A percentile compares a stretch with the other conserved stretches of the same genome.
phyloP scores from a whole-genome alignment of 306 rosid species.

The Vigna mungo region DNA sequence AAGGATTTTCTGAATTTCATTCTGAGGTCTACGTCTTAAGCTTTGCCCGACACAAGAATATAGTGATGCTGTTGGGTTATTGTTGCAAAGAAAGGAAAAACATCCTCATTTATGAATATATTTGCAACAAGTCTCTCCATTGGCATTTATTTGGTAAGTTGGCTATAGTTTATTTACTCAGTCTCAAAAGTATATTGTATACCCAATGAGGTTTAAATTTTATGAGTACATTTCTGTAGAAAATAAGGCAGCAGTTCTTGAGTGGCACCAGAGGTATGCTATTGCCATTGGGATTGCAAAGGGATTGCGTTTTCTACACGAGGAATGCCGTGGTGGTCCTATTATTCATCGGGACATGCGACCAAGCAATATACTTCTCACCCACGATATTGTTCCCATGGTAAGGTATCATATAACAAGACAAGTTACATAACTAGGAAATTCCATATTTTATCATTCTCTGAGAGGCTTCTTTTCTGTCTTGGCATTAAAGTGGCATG shows the following conservation, averaged over 20 bases:
- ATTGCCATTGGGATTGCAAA: slow-evolving; percentile 92
- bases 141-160: slow-evolving; percentile 87
- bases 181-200: slow-evolving; percentile 7
- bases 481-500: background rate
- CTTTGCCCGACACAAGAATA: slow-evolving; percentile 91
- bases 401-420: slow-evolving; percentile 46
- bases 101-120: slow-evolving; percentile 83
- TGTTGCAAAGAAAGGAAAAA: slow-evolving; percentile 79
- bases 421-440: background rate
- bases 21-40: slow-evolving; percentile 82
- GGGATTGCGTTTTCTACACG: slow-evolving; percentile 89
- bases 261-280: slow-evolving; percentile 77
- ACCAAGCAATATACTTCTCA: slow-evolving; percentile 89
- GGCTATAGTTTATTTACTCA: slow-evolving; percentile 18
- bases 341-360: slow-evolving; percentile 84
- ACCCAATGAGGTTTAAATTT: background rate
- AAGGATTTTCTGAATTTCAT: slow-evolving; percentile 82
- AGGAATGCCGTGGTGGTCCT: slow-evolving; percentile 93
- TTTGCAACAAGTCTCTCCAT: slow-evolving; percentile 81
- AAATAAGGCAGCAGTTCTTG: slow-evolving; percentile 59
- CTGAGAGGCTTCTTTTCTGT: background rate
- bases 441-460: background rate
- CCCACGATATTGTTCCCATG: slow-evolving; percentile 89
- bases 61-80: slow-evolving; percentile 87
- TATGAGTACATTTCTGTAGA: slow-evolving; percentile 47